Evolutionary conservation across 2,329 filamentous ascomycete species (phyloP).

Genomic region (Zelopaecilomyces penicillatus): DNA sequence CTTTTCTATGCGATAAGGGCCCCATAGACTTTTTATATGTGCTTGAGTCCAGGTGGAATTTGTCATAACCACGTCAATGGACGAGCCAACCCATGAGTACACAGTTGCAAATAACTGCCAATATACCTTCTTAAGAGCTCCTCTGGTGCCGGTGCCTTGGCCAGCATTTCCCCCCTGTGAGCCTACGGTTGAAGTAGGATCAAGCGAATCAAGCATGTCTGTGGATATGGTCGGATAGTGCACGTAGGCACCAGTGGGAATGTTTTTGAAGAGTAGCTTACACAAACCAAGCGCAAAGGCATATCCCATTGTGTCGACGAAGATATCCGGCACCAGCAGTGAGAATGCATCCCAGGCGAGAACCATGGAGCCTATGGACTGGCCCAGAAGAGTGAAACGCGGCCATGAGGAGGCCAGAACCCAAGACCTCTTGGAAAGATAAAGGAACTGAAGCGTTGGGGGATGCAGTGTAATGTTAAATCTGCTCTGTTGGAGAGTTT

Average conservation of each 20-base stretch:
- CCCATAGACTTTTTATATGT: slow-evolving; percentile 78
- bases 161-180: slow-evolving; percentile 74
- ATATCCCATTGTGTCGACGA: slow-evolving; percentile 97
- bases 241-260: slow-evolving; percentile 88
- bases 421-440: slow-evolving; percentile 79
- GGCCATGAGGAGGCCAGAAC: slow-evolving; percentile 85
- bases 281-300: slow-evolving; percentile 79
- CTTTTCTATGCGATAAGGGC: slow-evolving; percentile 41
- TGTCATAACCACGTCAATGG: slow-evolving; percentile 91
- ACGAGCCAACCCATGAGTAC: slow-evolving; percentile 75
- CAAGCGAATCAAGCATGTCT: slow-evolving; percentile 85
- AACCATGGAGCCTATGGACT: slow-evolving; percentile 80
- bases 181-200: slow-evolving; percentile 51
- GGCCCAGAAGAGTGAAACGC: slow-evolving; percentile 86
- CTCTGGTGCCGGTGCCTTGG: slow-evolving; percentile 63
- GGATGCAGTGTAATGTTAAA: slow-evolving; percentile 90
- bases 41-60: slow-evolving; percentile 91
- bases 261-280: slow-evolving; percentile 68
- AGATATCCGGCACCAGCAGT: slow-evolving; percentile 86
- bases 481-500: slow-evolving; percentile 46
- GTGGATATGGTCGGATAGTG: slow-evolving; percentile 98
- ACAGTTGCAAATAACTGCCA: slow-evolving; percentile 78
- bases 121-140: slow-evolving; percentile 67
- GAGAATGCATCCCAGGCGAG: slow-evolving; percentile 88
- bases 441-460: slow-evolving; percentile 78